A percentile compares a stretch with the other conserved stretches of the same genome.
phyloP scores from a whole-genome alignment of 768 basidiomycete genomes.

The Kwoniella botswanensis region DNA sequence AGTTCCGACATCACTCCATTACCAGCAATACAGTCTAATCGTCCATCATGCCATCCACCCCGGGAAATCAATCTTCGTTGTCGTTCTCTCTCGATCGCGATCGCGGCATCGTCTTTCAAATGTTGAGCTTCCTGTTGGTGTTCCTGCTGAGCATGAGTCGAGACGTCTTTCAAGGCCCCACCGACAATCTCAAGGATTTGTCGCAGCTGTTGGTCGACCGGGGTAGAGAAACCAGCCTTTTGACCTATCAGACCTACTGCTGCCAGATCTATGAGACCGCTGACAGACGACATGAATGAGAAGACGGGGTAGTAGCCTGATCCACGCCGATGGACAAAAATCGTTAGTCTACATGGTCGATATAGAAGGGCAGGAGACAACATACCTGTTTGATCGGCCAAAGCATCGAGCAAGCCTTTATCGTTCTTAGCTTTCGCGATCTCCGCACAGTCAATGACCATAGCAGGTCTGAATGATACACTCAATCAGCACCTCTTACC shows the following conservation, averaged over 20 bases:
- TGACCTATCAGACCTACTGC: constrained; percentile 93
- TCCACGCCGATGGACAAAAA: no score
- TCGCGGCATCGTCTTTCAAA: constrained; percentile 59
- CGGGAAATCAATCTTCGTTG: constrained; percentile 62
- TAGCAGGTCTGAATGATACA: constrained; percentile 63
- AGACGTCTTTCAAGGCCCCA: constrained; percentile 70
- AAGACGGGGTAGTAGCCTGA: constrained; percentile 73
- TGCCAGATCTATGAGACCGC: constrained; percentile 85
- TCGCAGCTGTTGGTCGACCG: constrained; percentile 79
- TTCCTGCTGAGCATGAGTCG: constrained; percentile 60
- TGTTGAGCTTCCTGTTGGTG: constrained; percentile 55
- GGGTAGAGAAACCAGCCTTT: constrained; percentile 84
- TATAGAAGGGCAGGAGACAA: background rate
- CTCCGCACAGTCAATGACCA: constrained; percentile 83
- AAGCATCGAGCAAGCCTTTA: constrained; percentile 66
- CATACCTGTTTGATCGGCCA: constrained; percentile 85
- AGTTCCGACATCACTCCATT: constrained; percentile 86
- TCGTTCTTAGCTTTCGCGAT: constrained; percentile 70
- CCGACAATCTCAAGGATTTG: constrained; percentile 81
- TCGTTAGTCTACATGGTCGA: no score
- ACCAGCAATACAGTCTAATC: constrained; percentile 81
- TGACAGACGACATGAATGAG: constrained; percentile 78
- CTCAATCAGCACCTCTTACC: background rate
- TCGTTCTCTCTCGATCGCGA: constrained; percentile 58
- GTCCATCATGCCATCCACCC: constrained; percentile 85